Conservation (phyloP, 2,329 filamentous ascomycete genomes). For the Meredithiella fracta region DNA sequence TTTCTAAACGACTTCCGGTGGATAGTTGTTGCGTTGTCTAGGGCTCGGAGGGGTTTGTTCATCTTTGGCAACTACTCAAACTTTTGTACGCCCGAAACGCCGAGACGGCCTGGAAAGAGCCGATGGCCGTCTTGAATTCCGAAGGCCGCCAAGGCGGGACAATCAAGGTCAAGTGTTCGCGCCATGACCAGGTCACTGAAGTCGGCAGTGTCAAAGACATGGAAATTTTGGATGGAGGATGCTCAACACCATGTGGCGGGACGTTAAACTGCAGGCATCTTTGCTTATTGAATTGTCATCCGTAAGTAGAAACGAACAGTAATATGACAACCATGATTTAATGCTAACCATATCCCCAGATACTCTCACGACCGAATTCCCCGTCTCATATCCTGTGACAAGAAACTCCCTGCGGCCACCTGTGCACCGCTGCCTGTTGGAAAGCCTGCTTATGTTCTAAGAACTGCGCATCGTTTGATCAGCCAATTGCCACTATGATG, state of each 20-base stretch:
- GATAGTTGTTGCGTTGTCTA: conserved; percentile 42
- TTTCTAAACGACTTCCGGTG: conserved; percentile 52
- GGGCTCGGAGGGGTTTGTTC: conserved; percentile 65
- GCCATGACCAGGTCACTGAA: neutral
- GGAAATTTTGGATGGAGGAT: conserved; percentile 19
- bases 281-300: neutral
- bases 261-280: conserved; percentile 8
- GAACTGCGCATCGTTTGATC: neutral
- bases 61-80: conserved; percentile 61
- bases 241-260: conserved; percentile 2
- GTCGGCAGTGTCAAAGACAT: conserved; percentile 33
- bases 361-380: neutral
- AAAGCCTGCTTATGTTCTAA: neutral
- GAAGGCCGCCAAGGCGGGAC: conserved; percentile 29
- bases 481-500: neutral
- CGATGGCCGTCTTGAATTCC: conserved; percentile 10
- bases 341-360: neutral
- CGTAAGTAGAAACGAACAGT: neutral
- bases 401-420: neutral
- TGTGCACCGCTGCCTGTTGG: neutral
- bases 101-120: conserved; percentile 22
- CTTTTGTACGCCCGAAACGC: conserved; percentile 31
- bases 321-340: too few relatives aligned
- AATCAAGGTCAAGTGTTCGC: neutral
- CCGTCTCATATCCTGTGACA: neutral